These are phyloP conservation scores for Globisporangium alternatum DNA, from an alignment of 352 stramenopile species.

Conservation along the genomic window DNA sequence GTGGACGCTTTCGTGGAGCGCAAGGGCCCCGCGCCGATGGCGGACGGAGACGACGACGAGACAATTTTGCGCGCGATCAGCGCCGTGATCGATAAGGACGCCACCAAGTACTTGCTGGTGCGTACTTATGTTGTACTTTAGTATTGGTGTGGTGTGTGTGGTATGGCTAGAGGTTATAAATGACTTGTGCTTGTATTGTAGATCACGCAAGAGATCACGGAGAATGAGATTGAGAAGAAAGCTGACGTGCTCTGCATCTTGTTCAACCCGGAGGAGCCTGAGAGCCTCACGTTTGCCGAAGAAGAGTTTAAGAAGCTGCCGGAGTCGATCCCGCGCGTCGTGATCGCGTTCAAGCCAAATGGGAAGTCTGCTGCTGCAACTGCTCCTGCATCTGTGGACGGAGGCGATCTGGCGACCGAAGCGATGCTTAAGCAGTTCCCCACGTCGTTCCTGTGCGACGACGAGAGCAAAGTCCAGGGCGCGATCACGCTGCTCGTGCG, in stretches of 20 bases:
- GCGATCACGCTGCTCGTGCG: constrained; percentile 38
- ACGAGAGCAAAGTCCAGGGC: constrained; percentile 33
- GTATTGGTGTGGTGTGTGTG: background rate
- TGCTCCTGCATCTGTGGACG: constrained; percentile 16
- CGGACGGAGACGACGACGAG: constrained; percentile 33
- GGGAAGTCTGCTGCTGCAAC: constrained; percentile 1
- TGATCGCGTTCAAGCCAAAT: constrained; percentile 48
- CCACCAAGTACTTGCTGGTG: constrained; percentile 67
- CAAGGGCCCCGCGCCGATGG: constrained; percentile 18
- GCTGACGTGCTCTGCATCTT: constrained; percentile 73
- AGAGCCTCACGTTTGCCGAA: constrained; percentile 44
- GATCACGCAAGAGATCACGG: constrained; percentile 62
- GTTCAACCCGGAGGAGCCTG: constrained; percentile 50
- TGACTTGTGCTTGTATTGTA: constrained; percentile 14
- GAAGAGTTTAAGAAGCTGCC: constrained; percentile 56
- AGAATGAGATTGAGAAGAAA: constrained; percentile 64
- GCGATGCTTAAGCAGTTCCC: constrained; percentile 49
- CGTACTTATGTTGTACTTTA: constrained; percentile 8
- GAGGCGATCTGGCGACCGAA: constrained; percentile 39
- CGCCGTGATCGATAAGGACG: constrained; percentile 52
- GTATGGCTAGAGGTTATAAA: background rate
- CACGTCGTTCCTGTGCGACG: constrained; percentile 40
- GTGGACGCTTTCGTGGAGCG: constrained; percentile 48
- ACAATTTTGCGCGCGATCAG: constrained; percentile 51
- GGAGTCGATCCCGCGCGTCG: constrained; percentile 49